Conservation (phyloP, 306 rosid genomes). For the Elaeagnus macrophylla region DNA sequence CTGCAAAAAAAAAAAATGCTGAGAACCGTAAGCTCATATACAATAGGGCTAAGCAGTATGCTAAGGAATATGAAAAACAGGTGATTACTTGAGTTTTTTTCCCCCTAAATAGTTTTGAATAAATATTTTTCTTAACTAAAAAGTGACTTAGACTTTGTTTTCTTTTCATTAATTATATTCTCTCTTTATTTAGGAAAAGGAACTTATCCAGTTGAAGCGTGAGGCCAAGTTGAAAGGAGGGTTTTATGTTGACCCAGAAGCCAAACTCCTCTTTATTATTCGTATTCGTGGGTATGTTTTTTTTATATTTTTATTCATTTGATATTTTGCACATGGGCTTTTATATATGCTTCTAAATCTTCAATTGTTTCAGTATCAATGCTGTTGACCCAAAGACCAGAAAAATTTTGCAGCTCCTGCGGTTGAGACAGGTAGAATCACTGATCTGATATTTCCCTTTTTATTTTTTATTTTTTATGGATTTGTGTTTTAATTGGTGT, state of each 20-base stretch:
- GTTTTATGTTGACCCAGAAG: slow-evolving; percentile 88
- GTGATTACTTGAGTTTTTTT: slow-evolving; percentile 13
- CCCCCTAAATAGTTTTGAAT: too few species aligned
- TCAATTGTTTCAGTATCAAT: slow-evolving; percentile 43
- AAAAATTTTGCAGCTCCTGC: slow-evolving; percentile 72
- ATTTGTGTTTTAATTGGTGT: too few species aligned
- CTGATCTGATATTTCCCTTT: too few species aligned
- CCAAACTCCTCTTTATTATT: slow-evolving; percentile 68
- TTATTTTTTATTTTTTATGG: too few species aligned
- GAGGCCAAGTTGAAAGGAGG: slow-evolving; percentile 93
- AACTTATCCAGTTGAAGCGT: slow-evolving; percentile 58
- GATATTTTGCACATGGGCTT: not conserved
- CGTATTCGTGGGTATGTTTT: slow-evolving; percentile 74
- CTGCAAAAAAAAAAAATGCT: slow-evolving; percentile 51
- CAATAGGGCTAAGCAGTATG: slow-evolving; percentile 59
- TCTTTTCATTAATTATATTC: not conserved
- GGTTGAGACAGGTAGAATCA: slow-evolving; percentile 64
- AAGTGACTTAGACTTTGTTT: not conserved
- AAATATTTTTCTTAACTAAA: not conserved
- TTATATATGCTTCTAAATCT: not conserved
- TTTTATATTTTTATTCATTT: not conserved
- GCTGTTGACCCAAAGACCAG: slow-evolving; percentile 83
- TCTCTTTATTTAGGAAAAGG: slow-evolving; percentile 35
- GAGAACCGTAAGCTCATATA: slow-evolving; percentile 58
- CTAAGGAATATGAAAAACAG: slow-evolving; percentile 51